phyloP scores from a whole-genome alignment of 2,329 filamentous ascomycete species.

The Bipolaris gigantea region DNA sequence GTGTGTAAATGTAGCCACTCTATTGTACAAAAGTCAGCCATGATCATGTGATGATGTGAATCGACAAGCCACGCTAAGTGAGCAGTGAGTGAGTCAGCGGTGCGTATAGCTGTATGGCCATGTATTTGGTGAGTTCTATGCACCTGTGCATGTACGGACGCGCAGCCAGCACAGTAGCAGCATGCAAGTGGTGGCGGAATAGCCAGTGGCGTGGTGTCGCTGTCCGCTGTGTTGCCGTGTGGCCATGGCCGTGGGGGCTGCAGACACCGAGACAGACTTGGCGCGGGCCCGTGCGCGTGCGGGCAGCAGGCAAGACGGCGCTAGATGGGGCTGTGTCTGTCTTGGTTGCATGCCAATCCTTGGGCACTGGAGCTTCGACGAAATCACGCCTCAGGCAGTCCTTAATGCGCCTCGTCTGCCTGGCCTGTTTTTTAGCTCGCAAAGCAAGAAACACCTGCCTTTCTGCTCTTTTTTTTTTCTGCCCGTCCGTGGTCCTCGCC shows the following conservation, averaged over 20 bases:
- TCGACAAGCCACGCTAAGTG: too few relatives aligned
- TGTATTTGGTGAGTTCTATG: too few relatives aligned
- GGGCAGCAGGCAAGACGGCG: neutral
- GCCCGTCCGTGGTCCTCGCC: neutral
- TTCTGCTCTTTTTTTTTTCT: neutral
- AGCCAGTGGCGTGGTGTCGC: neutral
- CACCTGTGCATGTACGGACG: too few relatives aligned
- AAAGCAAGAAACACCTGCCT: neutral
- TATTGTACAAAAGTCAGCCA: too few relatives aligned
- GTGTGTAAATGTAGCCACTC: too few relatives aligned
- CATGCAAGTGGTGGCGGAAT: too few relatives aligned
- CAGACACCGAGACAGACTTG: too few relatives aligned
- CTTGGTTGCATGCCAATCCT: slow-evolving; percentile 1
- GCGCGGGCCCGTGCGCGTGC: neutral
- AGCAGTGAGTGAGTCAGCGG: too few relatives aligned
- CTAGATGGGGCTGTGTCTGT: slow-evolving; percentile 8
- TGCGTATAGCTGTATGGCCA: too few relatives aligned
- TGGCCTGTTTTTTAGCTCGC: neutral
- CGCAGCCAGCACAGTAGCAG: too few relatives aligned
- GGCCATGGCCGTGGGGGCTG: too few relatives aligned
- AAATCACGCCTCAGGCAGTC: neutral
- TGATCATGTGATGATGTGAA: too few relatives aligned
- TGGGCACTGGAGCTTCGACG: neutral
- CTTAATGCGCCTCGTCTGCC: neutral
- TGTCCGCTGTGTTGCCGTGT: neutral